Base-by-base conservation (phyloP, 768 basidiomycete genomes). In the Leccinum subgranulosum region DNA sequence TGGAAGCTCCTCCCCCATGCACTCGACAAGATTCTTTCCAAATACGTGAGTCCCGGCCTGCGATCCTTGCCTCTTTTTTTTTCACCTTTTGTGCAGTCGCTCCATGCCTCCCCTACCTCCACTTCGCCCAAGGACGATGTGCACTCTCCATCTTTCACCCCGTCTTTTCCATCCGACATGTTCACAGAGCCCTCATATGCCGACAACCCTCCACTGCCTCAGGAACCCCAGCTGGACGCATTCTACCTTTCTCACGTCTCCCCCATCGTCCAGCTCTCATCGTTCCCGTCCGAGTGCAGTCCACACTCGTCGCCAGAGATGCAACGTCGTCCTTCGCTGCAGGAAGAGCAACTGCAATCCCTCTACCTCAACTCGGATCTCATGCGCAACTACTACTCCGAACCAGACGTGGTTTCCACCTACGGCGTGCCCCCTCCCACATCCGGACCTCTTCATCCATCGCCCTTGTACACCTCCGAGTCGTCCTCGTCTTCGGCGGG, bases 11-110 rank as follows among this genome's bases (percentile, higher is more conserved):
- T 92, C n/a, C 80, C 80, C 17, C 82, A 85, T 60, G 88, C 89
- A 0, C 71, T 92, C 53, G 85, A 88, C 49, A 92, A 90, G 71
- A 89, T 92, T 57, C 77, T 91, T 21, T 85, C 86, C 4, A 90
- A 90, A 92, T 92, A 92, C 67, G 90, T 91, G 64, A 63, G 88
- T 78, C 25, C 0, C 23, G 4, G 29, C 43, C 51, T 55, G 15
- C 46, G n/a, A 51, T 45, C 29, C 11, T 49, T 23, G 21, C 49
- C 49, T 10, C 49, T 12, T 45, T 3, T 12, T 45, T 3, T 17
- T 41, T 55, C 14, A 69, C 15, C 33, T 57, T 28, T 54, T 49
- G 21, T 54, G 6, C 56, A 83, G 82, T 81, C 81, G 6, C 75
- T 84, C 51, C 81, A 78, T 58, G 73, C 76, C 2, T 74, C 79